A percentile compares a stretch with the other conserved stretches of the same genome.
phyloP scores from a whole-genome alignment of 2,329 filamentous ascomycete species.

The Exophiala phaeomuriformis region DNA sequence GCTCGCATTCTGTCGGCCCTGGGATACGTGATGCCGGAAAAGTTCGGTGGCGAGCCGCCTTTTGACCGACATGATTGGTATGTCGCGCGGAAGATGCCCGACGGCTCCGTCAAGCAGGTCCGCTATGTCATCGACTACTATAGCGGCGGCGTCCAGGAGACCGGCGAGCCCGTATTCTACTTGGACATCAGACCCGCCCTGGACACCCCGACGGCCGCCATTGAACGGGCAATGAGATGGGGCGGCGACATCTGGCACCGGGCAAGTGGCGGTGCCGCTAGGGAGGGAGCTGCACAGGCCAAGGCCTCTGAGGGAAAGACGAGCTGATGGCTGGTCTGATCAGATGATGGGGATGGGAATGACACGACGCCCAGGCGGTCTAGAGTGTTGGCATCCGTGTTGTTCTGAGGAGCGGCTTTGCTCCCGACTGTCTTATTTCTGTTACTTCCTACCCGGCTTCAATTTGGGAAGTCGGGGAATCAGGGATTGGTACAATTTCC shows the following conservation, averaged over 20 bases:
- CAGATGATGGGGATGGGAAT: not conserved
- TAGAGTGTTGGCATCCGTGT: not conserved
- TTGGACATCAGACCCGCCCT: slow-evolving; percentile 88
- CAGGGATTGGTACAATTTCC: too few species aligned
- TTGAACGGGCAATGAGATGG: slow-evolving; percentile 80
- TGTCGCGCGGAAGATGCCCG: slow-evolving; percentile 61
- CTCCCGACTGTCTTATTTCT: too few species aligned
- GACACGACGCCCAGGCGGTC: not conserved
- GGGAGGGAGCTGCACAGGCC: slow-evolving; percentile 32
- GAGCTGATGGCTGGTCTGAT: not conserved
- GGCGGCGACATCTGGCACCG: slow-evolving; percentile 91
- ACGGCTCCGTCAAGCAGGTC: slow-evolving; percentile 65
- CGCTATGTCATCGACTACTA: slow-evolving; percentile 98
- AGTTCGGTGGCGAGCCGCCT: slow-evolving; percentile 74
- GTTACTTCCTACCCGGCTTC: too few species aligned
- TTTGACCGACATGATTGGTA: slow-evolving; percentile 99
- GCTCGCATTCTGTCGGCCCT: slow-evolving; percentile 74
- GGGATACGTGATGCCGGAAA: slow-evolving; percentile 68
- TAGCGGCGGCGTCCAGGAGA: slow-evolving; percentile 69
- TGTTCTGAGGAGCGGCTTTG: too few species aligned
- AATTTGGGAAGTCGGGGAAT: too few species aligned
- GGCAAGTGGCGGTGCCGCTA: slow-evolving; percentile 64
- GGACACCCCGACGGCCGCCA: slow-evolving; percentile 68
- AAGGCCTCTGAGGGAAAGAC: not conserved
- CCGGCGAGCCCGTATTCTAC: slow-evolving; percentile 89